phyloP scores from a whole-genome alignment of 768 basidiomycete genomes.

The Pulveroboletus ravenelii region DNA sequence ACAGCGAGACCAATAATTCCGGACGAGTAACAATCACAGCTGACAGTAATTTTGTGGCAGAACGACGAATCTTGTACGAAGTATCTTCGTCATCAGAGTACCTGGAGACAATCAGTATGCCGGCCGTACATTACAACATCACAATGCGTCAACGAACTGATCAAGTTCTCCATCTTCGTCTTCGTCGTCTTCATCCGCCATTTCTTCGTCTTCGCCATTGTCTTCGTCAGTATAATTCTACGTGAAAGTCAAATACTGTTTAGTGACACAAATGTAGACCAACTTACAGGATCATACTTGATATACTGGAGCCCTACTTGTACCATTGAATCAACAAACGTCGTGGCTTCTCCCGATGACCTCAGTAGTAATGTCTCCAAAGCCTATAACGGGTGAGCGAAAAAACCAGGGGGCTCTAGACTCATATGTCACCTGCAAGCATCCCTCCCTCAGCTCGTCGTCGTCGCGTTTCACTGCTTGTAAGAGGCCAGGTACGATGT shows the following conservation, averaged over 20 bases:
- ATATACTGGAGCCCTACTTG: constrained; percentile 72
- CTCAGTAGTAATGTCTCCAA: constrained; percentile 80
- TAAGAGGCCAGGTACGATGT: constrained; percentile 68
- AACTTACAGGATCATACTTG: constrained; percentile 83
- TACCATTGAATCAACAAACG: constrained; percentile 64
- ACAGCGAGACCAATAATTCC: constrained; percentile 74
- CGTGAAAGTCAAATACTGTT: constrained; percentile 7
- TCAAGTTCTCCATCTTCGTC: constrained; percentile 81
- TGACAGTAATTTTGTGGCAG: constrained; percentile 84
- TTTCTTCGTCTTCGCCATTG: constrained; percentile 61
- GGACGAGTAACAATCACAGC: constrained; percentile 87
- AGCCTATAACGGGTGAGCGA: constrained; percentile 39
- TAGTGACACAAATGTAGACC: neutral
- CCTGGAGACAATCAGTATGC: constrained; percentile 35
- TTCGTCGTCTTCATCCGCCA: constrained; percentile 57
- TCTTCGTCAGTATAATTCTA: constrained; percentile 74
- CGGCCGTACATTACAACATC: neutral
- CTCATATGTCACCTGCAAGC: constrained; percentile 54
- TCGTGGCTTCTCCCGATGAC: constrained; percentile 77
- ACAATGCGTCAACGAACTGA: constrained; percentile 46
- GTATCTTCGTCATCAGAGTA: constrained; percentile 98
- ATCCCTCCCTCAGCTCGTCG: constrained; percentile 78
- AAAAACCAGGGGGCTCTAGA: neutral
- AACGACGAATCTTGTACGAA: constrained; percentile 94
- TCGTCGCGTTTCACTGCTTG: constrained; percentile 69